Evolutionary conservation across 495 filamentous ascomycete species (phyloP).

Genomic region (Aspergillus nanangensis): DNA sequence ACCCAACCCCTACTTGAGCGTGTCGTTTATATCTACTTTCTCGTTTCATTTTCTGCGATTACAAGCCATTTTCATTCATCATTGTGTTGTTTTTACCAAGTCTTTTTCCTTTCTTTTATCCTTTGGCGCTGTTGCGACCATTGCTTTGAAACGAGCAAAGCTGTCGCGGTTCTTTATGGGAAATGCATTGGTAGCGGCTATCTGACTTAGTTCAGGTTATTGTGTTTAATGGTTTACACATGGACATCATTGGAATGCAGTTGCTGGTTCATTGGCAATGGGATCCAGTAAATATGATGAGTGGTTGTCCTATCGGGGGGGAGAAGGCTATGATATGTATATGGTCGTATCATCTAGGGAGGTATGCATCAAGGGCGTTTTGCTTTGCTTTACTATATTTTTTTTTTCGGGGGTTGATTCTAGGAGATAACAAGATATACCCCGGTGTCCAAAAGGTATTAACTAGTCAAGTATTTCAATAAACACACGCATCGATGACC

Average conservation of each 20-base stretch:
- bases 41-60: constrained; percentile 5
- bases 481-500: too few relatives aligned
- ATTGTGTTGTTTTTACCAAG: not conserved
- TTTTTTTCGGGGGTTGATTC: too few relatives aligned
- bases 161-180: constrained; percentile 19
- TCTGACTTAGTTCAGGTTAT: constrained; percentile 14
- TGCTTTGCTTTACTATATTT: too few relatives aligned
- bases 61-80: not conserved
- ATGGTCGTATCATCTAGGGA: too few relatives aligned
- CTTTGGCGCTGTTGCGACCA: constrained; percentile 1
- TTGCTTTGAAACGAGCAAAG: constrained; percentile 23
- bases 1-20: constrained; percentile 20
- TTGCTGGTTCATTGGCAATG: constrained; percentile 5
- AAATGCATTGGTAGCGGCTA: constrained; percentile 31
- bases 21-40: constrained; percentile 14
- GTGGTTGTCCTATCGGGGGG: too few relatives aligned
- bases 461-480: too few relatives aligned
- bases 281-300: constrained; percentile 9
- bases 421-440: too few relatives aligned
- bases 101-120: constrained; percentile 6
- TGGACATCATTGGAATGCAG: constrained; percentile 8
- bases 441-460: too few relatives aligned
- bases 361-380: too few relatives aligned
- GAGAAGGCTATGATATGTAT: not conserved
- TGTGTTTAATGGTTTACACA: constrained; percentile 15